Conservation (phyloP, 2,329 filamentous ascomycete genomes). For the Magnaporthales sp. region DNA sequence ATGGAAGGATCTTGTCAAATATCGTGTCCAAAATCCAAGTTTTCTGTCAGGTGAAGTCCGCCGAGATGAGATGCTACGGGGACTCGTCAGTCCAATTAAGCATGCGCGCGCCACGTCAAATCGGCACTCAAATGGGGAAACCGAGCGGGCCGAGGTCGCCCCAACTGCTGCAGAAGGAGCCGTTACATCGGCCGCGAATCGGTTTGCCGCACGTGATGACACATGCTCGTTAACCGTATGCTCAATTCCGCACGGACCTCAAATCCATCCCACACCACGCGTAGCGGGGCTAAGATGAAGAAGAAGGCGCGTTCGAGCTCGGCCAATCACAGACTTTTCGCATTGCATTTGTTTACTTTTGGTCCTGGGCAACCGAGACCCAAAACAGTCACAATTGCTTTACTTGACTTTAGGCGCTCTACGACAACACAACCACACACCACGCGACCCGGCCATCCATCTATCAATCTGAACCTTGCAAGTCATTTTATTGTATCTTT, state of each 20-base stretch:
- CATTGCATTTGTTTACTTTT: slow-evolving; percentile 6
- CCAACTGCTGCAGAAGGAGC: background rate
- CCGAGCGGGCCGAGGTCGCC: background rate
- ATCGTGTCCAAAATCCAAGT: background rate
- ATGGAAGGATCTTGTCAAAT: background rate
- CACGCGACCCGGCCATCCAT: background rate
- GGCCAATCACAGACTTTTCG: slow-evolving; percentile 3
- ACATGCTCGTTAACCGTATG: background rate
- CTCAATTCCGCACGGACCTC: background rate
- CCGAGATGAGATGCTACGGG: background rate
- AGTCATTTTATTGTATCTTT: background rate
- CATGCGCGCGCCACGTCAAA: background rate
- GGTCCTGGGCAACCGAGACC: background rate
- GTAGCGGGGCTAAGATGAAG: background rate
- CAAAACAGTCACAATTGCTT: background rate
- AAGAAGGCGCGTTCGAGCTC: background rate
- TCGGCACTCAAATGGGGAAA: background rate
- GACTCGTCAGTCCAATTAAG: background rate
- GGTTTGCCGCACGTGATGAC: background rate
- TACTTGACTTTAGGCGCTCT: background rate
- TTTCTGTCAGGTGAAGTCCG: background rate
- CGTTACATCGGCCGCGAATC: background rate
- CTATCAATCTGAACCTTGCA: background rate
- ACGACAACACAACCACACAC: background rate
- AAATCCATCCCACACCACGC: background rate